Conservation (phyloP, 805 yeast species). For the Ogataea henricii region DNA sequence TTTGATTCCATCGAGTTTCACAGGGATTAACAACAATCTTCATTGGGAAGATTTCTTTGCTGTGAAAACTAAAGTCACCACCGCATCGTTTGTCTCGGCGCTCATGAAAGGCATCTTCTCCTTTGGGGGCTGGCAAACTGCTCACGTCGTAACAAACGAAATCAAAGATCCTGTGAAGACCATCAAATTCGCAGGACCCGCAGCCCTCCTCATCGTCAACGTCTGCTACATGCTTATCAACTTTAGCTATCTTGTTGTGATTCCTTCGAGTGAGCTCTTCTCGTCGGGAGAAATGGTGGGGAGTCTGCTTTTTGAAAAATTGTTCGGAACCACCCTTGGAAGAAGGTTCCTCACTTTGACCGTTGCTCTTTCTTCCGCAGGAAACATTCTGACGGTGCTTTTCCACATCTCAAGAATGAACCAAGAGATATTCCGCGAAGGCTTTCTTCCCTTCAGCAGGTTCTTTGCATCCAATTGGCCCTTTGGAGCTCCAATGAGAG, state of each 20-base stretch:
- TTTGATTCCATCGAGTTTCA: slow-evolving; percentile 46
- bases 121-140: slow-evolving; percentile 56
- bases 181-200: slow-evolving; percentile 55
- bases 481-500: slow-evolving; percentile 51
- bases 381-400: slow-evolving; percentile 55
- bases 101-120: slow-evolving; percentile 54
- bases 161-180: slow-evolving; percentile 54
- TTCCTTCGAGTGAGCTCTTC: slow-evolving; percentile 48
- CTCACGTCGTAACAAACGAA: slow-evolving; percentile 56
- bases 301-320: slow-evolving; percentile 50
- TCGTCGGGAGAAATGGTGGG: slow-evolving; percentile 53
- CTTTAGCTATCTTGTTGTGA: slow-evolving; percentile 51
- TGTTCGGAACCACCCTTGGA: slow-evolving; percentile 53
- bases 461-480: slow-evolving; percentile 59
- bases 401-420: slow-evolving; percentile 55
- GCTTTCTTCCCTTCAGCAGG: slow-evolving; percentile 51
- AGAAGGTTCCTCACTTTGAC: slow-evolving; percentile 48
- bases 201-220: slow-evolving; percentile 44
- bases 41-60: slow-evolving; percentile 32
- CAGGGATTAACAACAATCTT: slow-evolving; percentile 47
- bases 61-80: slow-evolving; percentile 35
- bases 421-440: slow-evolving; percentile 60
- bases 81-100: slow-evolving; percentile 49
- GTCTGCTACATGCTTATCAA: slow-evolving; percentile 50
- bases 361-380: slow-evolving; percentile 56